Conservation (phyloP, 75 land plant species). For the Pseudotsuga menziesii region DNA sequence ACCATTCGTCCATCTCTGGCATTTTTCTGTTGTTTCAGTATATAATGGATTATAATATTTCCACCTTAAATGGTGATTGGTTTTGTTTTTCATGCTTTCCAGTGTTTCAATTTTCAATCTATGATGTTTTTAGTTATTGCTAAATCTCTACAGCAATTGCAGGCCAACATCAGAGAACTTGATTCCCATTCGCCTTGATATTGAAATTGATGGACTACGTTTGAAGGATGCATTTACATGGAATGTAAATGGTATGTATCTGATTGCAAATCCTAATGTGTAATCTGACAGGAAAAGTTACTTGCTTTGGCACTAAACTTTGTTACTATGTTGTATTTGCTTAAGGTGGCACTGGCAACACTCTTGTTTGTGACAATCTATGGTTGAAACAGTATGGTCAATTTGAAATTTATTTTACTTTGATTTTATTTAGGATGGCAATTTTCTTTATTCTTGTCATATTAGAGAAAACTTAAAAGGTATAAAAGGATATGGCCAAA, state of each 20-base stretch:
- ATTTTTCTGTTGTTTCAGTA: too few relatives aligned
- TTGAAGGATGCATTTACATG: constrained; percentile 82
- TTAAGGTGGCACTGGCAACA: neutral
- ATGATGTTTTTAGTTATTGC: too few relatives aligned
- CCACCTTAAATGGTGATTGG: too few relatives aligned
- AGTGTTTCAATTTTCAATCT: too few relatives aligned
- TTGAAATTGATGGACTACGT: constrained; percentile 70
- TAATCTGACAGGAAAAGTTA: neutral
- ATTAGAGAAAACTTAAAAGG: neutral
- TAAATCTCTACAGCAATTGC: too few relatives aligned
- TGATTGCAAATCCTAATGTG: constrained; percentile 3
- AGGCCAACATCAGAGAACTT: constrained; percentile 32
- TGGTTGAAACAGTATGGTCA: neutral
- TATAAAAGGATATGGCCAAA: neutral
- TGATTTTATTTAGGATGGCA: neutral
- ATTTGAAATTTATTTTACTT: neutral
- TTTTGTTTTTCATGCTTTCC: too few relatives aligned
- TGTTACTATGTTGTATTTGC: neutral
- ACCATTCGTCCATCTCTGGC: too few relatives aligned
- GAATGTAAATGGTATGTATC: constrained; percentile 68
- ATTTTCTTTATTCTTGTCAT: neutral
- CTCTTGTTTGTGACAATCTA: neutral
- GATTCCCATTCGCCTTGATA: constrained; percentile 77
- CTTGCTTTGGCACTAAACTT: neutral
- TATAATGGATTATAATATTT: too few relatives aligned